Base-by-base conservation (phyloP, 768 basidiomycete species). In the Trametes meyenii region DNA sequence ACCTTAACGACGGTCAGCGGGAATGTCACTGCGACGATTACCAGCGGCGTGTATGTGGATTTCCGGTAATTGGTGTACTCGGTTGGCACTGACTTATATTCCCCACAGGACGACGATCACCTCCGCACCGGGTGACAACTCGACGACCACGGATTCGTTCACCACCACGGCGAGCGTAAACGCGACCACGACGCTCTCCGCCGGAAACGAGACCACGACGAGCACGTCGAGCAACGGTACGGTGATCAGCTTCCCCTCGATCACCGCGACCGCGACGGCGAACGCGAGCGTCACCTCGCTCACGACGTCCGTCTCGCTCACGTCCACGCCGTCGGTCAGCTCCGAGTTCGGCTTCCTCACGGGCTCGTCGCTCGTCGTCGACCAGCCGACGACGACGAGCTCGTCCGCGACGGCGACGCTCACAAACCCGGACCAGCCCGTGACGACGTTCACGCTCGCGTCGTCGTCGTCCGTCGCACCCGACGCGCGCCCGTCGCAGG, bases 401-500 rank as follows among this genome's bases (percentile, higher is more conserved):
- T 55, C 72, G 7, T 26, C 45, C 7, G 12, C 51, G 14, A n/a
- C 68, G 23, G 16, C 67, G 1, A n/a, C 50, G 33, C 5, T 39
- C 36, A 72, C 78, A 24, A 61, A 80, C 64, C 79, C 82, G 19
- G 83, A 84, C 56, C 43, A 63, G 56, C 74, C 73, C 5, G 44
- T 70, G 1, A 72, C 79, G 1, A 74, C 76, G 11, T 2, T 69
- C 26, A 65, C 75, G 1, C 36, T 76, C 8, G 10, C 39, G 7
- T 62, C 68, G 11, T 55, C 50, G 1, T 50, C 67, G 14, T 65
- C 33, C 23, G 64, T 61, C 8, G 54, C 68, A 5, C n/a, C 66
- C 12, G 53, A 68, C 3, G 67, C 76, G 2, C 66, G 70, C 19
- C 72, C 76, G 5, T 56, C 73, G 1, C 52, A 61, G 2, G 64